Conservation (phyloP, 2,329 filamentous ascomycete genomes). For the Fusarium verrucosum region DNA sequence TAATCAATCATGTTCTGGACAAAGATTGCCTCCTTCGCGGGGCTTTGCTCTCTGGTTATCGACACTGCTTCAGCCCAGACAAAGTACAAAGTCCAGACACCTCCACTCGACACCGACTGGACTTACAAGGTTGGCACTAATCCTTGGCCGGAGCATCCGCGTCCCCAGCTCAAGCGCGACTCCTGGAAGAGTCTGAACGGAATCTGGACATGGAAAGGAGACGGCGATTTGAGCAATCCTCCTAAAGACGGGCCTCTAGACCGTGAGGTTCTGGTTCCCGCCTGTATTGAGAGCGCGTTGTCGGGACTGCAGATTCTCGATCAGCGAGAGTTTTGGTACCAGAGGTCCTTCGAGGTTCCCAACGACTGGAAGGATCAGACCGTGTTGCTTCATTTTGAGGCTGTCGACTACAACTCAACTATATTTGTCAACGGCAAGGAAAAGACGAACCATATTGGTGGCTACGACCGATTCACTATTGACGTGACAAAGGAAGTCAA, state of each 20-base stretch:
- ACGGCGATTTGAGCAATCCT: slow-evolving; percentile 16
- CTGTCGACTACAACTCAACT: slow-evolving; percentile 31
- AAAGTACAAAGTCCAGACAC: slow-evolving; percentile 51
- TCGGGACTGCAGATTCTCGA: slow-evolving; percentile 59
- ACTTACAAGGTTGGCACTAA: slow-evolving; percentile 61
- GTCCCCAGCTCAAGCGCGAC: slow-evolving; percentile 63
- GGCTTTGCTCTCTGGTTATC: background rate
- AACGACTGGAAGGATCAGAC: slow-evolving; percentile 5
- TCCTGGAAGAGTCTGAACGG: slow-evolving; percentile 67
- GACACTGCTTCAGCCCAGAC: slow-evolving; percentile 5
- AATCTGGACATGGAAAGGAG: slow-evolving; percentile 63
- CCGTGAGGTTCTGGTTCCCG: slow-evolving; percentile 55
- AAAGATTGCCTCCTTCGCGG: background rate
- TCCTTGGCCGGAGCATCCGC: slow-evolving; percentile 67
- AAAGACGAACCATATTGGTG: slow-evolving; percentile 25
- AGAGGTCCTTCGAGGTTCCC: slow-evolving; percentile 44
- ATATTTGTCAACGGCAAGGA: slow-evolving; percentile 17
- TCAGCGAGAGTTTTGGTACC: slow-evolving; percentile 59
- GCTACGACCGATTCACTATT: slow-evolving; percentile 25
- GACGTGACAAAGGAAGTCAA: slow-evolving; percentile 16
- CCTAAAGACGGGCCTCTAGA: slow-evolving; percentile 9
- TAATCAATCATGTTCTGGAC: slow-evolving; percentile 25
- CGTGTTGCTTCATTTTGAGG: slow-evolving; percentile 25
- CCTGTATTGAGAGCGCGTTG: slow-evolving; percentile 57
- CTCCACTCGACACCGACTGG: slow-evolving; percentile 61